Evolutionary conservation across 2,329 filamentous ascomycete genomes (phyloP).

Genomic region (Ceratocystis cacaofunesta): DNA sequence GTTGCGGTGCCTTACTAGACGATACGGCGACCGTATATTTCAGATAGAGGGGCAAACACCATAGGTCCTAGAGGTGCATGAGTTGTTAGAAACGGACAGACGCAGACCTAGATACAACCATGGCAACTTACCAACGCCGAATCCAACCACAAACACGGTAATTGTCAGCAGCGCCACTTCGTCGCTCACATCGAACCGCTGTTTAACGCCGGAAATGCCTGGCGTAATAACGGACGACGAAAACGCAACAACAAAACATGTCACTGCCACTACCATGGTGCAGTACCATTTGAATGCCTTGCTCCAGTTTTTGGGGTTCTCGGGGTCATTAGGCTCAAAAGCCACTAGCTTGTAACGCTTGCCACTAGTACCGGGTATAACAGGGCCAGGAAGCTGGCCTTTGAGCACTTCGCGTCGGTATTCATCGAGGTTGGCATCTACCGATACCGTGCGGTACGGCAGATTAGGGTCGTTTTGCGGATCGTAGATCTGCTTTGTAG

Average conservation of each 20-base stretch:
- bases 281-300: constrained; percentile 67
- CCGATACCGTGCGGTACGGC: constrained; percentile 49
- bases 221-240: constrained; percentile 63
- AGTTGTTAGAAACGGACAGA: not conserved
- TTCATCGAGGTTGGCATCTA: constrained; percentile 48
- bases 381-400: constrained; percentile 44
- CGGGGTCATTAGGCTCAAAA: constrained; percentile 55
- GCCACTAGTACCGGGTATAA: constrained; percentile 17
- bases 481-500: constrained; percentile 26
- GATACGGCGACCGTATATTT: constrained; percentile 55
- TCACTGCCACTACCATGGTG: constrained; percentile 69
- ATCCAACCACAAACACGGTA: constrained; percentile 66
- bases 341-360: constrained; percentile 39
- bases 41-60: constrained; percentile 63
- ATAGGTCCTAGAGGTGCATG: constrained; percentile 42
- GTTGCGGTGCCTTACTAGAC: constrained; percentile 41
- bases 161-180: constrained; percentile 61
- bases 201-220: constrained; percentile 48
- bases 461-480: constrained; percentile 39
- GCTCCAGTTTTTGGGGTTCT: constrained; percentile 76
- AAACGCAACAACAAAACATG: constrained; percentile 61
- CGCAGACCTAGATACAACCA: not conserved
- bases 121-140: constrained; percentile 48
- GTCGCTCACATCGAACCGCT: constrained; percentile 51
- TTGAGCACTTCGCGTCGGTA: constrained; percentile 46